Conservation (phyloP, 345 rosid genomes). For the Linum usitatissimum region DNA sequence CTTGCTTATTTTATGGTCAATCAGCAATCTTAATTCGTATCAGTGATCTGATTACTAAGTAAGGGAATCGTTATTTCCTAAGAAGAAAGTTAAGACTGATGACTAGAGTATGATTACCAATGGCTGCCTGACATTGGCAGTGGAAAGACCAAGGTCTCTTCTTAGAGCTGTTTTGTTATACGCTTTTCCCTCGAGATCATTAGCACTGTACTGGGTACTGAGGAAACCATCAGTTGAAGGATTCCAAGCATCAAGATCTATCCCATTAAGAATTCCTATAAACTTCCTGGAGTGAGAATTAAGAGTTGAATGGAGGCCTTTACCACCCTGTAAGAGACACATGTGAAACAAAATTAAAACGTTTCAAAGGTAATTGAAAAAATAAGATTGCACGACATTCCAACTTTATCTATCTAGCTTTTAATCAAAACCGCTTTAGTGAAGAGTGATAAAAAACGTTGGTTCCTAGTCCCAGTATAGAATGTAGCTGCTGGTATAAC, state of each 20-base stretch:
- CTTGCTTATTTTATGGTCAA: too few relatives aligned
- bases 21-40: too few relatives aligned
- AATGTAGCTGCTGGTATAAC: too few relatives aligned
- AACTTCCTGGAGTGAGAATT: constrained; percentile 76
- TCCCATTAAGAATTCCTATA: constrained; percentile 80
- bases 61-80: too few relatives aligned
- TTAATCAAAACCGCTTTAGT: too few relatives aligned
- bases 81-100: not conserved
- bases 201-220: constrained; percentile 63
- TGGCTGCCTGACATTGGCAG: constrained; percentile 50
- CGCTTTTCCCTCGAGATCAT: constrained; percentile 77
- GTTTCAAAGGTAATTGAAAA: constrained; percentile 29
- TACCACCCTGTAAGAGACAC: constrained; percentile 56
- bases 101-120: constrained; percentile 41
- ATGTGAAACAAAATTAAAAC: constrained; percentile 41
- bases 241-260: constrained; percentile 89
- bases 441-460: too few relatives aligned
- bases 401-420: too few relatives aligned
- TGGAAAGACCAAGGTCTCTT: constrained; percentile 73
- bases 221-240: constrained; percentile 76
- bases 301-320: constrained; percentile 75
- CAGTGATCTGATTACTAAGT: too few relatives aligned
- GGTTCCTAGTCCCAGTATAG: too few relatives aligned
- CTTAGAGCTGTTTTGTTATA: constrained; percentile 62
- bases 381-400: not conserved